Evolutionary conservation across 441 rosid species (phyloP), one percentile per base, ranked within the genome.

Genomic region (Gossypium gossypioides): DNA sequence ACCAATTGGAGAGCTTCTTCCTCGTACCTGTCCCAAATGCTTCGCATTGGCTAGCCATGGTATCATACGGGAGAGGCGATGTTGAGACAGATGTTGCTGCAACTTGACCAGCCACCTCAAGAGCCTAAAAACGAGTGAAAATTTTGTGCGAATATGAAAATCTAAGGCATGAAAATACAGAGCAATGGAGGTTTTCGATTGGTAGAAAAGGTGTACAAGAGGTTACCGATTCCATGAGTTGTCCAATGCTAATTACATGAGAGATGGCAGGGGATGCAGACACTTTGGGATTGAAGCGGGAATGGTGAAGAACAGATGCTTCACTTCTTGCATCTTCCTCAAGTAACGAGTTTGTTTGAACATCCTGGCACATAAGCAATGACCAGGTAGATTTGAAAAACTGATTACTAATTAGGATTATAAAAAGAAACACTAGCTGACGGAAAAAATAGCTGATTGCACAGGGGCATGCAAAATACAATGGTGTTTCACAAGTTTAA

Each of bases 61-160:
- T 78, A 74, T 88, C 79, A 34, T 84, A 92, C 60, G 99, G 96
- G 63, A 91, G 93, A 1, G 97, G 98, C 3, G 98, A 95, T 48
- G 90, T 84, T 58, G 96, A 86, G 78, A 89, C 79, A 15, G 91
- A 78, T 66, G 92, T 82, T 73, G 87, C 94, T 13, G 91, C 96
- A 69, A 95, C 97, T 81, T 91, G 92, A 78, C 99, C 96, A 24
- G 98, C 99, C 25, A 92, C 96, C 86, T 85, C 88, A 15, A 95
- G 96, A 1, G 99, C 96, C 98, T 95, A 85, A 67, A 69, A 78
- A 57, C 48, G 5, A 46, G 60, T 40, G 34, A 7, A 48, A 29
- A 2, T 13, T 58, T 9, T 8, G 21, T 2, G 56, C 48, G 7
- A 9, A 58, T 65, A 74, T 21, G 64, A 59, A 59, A 27, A n/a